phyloP scores from a whole-genome alignment of 2,329 filamentous ascomycete genomes.

The Ceratocystis cacaofunesta region DNA sequence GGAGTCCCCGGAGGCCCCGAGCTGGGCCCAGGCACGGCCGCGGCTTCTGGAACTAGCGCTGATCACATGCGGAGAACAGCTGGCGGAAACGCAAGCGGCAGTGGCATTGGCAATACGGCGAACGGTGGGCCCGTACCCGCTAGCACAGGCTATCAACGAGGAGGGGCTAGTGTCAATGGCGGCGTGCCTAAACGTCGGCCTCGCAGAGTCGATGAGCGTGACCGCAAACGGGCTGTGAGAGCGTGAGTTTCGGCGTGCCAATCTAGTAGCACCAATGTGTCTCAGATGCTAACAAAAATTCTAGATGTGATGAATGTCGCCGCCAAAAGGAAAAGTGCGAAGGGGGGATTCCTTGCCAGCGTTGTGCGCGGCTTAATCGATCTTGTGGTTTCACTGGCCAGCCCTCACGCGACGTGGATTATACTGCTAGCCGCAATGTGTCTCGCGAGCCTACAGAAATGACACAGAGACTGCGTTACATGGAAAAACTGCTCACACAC shows the following conservation, averaged over 20 bases:
- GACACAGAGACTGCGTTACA: constrained; percentile 20
- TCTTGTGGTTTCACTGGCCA: constrained; percentile 34
- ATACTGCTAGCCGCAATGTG: neutral
- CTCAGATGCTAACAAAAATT: neutral
- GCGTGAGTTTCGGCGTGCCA: constrained; percentile 18
- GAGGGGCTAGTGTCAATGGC: constrained; percentile 1
- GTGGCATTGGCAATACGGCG: constrained; percentile 11
- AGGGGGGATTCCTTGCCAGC: constrained; percentile 38
- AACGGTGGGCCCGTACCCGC: neutral
- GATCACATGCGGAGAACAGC: neutral
- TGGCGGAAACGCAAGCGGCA: constrained; percentile 10
- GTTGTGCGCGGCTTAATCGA: constrained; percentile 36
- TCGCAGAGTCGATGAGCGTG: constrained; percentile 21
- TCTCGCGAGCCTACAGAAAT: constrained; percentile 17
- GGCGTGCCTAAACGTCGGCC: constrained; percentile 19
- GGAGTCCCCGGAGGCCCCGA: neutral
- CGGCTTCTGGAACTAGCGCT: neutral
- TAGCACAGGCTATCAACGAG: constrained; percentile 1
- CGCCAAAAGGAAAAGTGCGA: constrained; percentile 43
- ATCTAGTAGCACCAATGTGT: neutral
- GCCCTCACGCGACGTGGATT: constrained; percentile 8
- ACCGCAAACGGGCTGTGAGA: constrained; percentile 22
- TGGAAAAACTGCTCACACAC: constrained; percentile 35
- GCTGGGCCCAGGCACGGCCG: neutral
- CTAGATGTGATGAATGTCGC: constrained; percentile 39